phyloP scores from a whole-genome alignment of 495 filamentous ascomycete genomes.

The Cryomyces minteri region DNA sequence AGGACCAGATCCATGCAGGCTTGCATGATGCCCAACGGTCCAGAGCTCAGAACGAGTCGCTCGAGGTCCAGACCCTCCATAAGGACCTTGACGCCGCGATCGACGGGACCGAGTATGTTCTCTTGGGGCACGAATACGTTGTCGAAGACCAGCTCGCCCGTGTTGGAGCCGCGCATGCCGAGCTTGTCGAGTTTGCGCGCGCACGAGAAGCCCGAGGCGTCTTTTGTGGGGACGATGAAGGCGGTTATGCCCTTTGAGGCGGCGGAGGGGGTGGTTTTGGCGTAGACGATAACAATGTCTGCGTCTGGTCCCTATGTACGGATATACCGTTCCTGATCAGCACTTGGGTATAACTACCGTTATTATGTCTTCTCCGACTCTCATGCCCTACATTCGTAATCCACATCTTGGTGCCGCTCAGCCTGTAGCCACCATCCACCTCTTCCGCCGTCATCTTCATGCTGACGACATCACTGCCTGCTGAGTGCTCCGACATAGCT shows the following conservation, averaged over 20 bases:
- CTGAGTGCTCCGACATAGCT: slow-evolving; percentile 87
- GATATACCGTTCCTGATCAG: not conserved
- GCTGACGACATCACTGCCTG: slow-evolving; percentile 84
- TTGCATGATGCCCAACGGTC: slow-evolving; percentile 90
- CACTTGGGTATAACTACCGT: not conserved
- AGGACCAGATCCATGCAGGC: slow-evolving; percentile 71
- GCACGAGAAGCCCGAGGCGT: slow-evolving; percentile 60
- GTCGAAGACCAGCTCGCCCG: slow-evolving; percentile 85
- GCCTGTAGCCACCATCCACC: slow-evolving; percentile 67
- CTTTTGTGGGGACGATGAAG: slow-evolving; percentile 60
- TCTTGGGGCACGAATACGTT: slow-evolving; percentile 74
- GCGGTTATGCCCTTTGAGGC: slow-evolving; percentile 89
- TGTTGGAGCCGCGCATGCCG: slow-evolving; percentile 94
- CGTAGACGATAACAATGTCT: slow-evolving; percentile 78
- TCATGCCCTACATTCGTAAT: slow-evolving; percentile 62
- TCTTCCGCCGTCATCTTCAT: slow-evolving; percentile 76
- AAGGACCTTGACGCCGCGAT: slow-evolving; percentile 72
- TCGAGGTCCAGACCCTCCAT: slow-evolving; percentile 97
- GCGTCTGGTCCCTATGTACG: slow-evolving; percentile 63
- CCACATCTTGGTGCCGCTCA: slow-evolving; percentile 98
- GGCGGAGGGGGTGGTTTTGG: slow-evolving; percentile 69
- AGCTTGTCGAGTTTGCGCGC: slow-evolving; percentile 92
- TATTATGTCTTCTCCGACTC: not conserved
- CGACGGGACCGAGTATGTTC: slow-evolving; percentile 62
- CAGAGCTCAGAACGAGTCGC: slow-evolving; percentile 78